These are phyloP conservation scores for Cryptococcus sp. DNA, from an alignment of 1,284 basidiomycete species.

Conservation along the genomic window DNA sequence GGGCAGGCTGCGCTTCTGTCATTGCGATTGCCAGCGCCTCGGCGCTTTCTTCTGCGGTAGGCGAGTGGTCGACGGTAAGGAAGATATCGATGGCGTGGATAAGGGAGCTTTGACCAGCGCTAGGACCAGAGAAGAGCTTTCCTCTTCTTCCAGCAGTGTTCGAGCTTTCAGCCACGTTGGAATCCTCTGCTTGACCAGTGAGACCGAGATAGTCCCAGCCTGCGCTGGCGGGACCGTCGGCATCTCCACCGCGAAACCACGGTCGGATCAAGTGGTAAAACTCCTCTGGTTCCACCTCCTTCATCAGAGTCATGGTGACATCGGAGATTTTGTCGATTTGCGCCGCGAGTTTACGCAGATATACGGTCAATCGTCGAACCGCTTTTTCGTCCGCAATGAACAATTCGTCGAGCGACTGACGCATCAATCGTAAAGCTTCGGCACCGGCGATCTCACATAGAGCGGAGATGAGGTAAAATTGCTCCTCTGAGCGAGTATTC, in stretches of 20 bases:
- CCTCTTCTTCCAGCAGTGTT: slow-evolving; percentile 29
- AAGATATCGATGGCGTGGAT: slow-evolving; percentile 89
- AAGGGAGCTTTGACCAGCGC: slow-evolving; percentile 85
- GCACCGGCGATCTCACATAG: slow-evolving; percentile 92
- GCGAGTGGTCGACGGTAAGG: slow-evolving; percentile 73
- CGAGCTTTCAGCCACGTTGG: slow-evolving; percentile 17
- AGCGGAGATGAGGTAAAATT: slow-evolving; percentile 85
- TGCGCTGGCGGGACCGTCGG: slow-evolving; percentile 60
- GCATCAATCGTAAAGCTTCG: slow-evolving; percentile 81
- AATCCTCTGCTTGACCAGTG: slow-evolving; percentile 58
- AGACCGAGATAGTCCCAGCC: slow-evolving; percentile 83
- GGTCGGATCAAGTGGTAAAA: slow-evolving; percentile 87
- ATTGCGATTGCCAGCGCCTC: slow-evolving; percentile 12
- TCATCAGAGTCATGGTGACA: slow-evolving; percentile 66
- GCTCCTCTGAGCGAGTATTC: slow-evolving; percentile 76
- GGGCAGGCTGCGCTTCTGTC: slow-evolving; percentile 3
- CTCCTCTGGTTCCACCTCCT: slow-evolving; percentile 72
- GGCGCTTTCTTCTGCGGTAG: slow-evolving; percentile 32
- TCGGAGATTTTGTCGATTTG: slow-evolving; percentile 69
- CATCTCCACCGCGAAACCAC: slow-evolving; percentile 88
- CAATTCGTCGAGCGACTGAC: slow-evolving; percentile 82
- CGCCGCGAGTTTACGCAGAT: slow-evolving; percentile 66
- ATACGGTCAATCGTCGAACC: slow-evolving; percentile 68
- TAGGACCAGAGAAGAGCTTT: slow-evolving; percentile 75
- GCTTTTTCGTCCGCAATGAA: slow-evolving; percentile 84